Percentiles rank a stretch among this genome's conserved stretches.
Evolutionary conservation across 805 yeast species (phyloP).

Genomic region (Saccharomycopsis sp.): DNA sequence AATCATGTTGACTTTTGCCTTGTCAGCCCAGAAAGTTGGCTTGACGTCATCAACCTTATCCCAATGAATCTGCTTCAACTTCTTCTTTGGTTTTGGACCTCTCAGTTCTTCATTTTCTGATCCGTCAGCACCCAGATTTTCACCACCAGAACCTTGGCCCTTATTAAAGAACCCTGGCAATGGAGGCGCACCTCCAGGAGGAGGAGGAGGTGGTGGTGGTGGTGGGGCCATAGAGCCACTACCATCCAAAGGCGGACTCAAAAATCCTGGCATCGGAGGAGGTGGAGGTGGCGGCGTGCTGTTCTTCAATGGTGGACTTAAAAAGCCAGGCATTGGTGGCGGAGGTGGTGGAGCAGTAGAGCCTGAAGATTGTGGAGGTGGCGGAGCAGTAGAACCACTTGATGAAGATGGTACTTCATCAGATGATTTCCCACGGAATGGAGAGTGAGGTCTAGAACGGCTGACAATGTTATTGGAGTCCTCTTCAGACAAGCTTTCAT

Average conservation of each 20-base stretch:
- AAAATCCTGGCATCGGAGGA: constrained; percentile 21
- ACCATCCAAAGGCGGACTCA: constrained; percentile 9
- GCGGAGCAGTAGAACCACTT: constrained; percentile 1
- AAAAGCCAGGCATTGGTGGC: constrained; percentile 20
- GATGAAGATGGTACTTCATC: not conserved
- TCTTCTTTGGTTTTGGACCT: constrained; percentile 49
- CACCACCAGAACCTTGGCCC: too few relatives aligned
- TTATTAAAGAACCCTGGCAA: constrained; percentile 27
- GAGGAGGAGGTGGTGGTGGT: constrained; percentile 24
- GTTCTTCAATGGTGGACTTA: constrained; percentile 22
- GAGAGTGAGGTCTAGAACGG: not conserved
- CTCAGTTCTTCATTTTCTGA: too few relatives aligned
- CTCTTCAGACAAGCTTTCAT: constrained; percentile 4
- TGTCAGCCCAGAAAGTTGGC: constrained; percentile 55
- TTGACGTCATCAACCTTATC: constrained; percentile 54
- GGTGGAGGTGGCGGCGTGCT: constrained; percentile 28
- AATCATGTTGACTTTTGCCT: constrained; percentile 37
- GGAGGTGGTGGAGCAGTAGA: constrained; percentile 25
- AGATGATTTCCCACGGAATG: too few relatives aligned
- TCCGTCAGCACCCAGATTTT: too few relatives aligned
- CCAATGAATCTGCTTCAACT: constrained; percentile 77
- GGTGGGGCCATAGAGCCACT: constrained; percentile 22
- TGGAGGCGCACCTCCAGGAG: constrained; percentile 21
- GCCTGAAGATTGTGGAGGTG: constrained; percentile 25
- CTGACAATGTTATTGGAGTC: constrained; percentile 1